Evolutionary conservation across 2,329 filamentous ascomycete genomes (phyloP), one percentile per base, ranked within the genome.

Genomic region (Talaromyces atroroseus): DNA sequence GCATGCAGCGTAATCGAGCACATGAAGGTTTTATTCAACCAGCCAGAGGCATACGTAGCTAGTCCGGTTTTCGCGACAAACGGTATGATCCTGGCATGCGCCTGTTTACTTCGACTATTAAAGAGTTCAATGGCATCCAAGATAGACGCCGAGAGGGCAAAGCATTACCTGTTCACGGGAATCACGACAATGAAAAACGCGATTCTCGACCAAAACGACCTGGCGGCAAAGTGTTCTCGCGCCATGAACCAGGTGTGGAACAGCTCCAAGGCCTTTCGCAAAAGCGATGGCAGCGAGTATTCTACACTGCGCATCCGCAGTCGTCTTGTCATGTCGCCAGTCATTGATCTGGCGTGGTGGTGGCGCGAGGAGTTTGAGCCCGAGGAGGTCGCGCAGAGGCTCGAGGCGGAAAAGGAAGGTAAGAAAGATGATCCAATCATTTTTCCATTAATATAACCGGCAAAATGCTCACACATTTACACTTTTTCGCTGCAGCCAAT

Each of bases 301-400:
- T 63, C 66, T 0, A 60, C 64, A 1, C 62, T 76, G n/a, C 64
- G 73, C 5, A 72, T 76, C 29, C 68, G 74, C 12, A 72, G 71
- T 54, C 71, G 74, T 11, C 60, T 76, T 12, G 65, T 65, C 0
- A 62, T 73, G 6, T 71, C 72, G 54, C 64, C 67, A 8, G 63
- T 75, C 5, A 60, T 75, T 18, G 74, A 76, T 60, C 61, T 67
- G 11, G 65, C 74, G 21, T 74, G 72, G 65, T 76, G 74, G 74
- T 76, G 72, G 72, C 67, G 73, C 6, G 74, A 76, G 48, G 74
- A 76, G 52, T 72, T 68, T 52, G 72, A 71, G 38, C 60, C 63
- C 4, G 52, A 54, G 11, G 42, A 48, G n/a, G 32, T 18, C 1
- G 23, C 10, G 11, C 24, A 62, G 65, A 46, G 29, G 52, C 12